A percentile compares a stretch with the other conserved stretches of the same genome.
Evolutionary conservation across 2,329 filamentous ascomycete species (phyloP).

Genomic region (Aureobasidium sp.): DNA sequence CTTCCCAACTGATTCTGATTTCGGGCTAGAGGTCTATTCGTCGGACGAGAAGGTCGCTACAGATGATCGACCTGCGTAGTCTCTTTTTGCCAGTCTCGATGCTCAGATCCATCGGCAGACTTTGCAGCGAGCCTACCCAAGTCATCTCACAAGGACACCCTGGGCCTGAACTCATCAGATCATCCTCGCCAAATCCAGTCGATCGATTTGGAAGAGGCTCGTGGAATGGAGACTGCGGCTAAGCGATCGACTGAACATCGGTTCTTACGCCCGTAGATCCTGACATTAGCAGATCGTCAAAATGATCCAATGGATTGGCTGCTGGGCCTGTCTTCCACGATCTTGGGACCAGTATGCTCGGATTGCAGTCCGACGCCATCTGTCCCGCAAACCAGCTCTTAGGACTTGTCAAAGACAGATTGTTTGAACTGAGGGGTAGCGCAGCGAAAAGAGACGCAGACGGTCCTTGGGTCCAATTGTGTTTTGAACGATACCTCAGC

Average conservation of each 20-base stretch:
- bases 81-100: too few species aligned
- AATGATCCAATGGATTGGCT: not conserved
- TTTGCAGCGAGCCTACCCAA: not conserved
- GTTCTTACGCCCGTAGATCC: not conserved
- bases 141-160: not conserved
- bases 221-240: not conserved
- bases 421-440: not conserved
- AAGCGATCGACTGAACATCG: not conserved
- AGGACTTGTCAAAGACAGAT: too few species aligned
- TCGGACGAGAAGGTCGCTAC: too few species aligned
- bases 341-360: not conserved
- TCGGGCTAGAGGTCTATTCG: too few species aligned
- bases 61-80: too few species aligned
- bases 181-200: not conserved
- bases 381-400: not conserved
- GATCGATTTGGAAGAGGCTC: not conserved
- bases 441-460: not conserved
- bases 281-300: not conserved
- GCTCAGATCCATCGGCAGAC: not conserved
- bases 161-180: not conserved
- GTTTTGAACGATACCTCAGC: not conserved
- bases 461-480: not conserved
- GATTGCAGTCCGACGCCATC: not conserved
- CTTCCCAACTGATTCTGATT: too few species aligned
- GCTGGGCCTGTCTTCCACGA: not conserved